Evolutionary conservation across 768 basidiomycete genomes (phyloP).

Genomic region (Daedaleopsis sinensis): DNA sequence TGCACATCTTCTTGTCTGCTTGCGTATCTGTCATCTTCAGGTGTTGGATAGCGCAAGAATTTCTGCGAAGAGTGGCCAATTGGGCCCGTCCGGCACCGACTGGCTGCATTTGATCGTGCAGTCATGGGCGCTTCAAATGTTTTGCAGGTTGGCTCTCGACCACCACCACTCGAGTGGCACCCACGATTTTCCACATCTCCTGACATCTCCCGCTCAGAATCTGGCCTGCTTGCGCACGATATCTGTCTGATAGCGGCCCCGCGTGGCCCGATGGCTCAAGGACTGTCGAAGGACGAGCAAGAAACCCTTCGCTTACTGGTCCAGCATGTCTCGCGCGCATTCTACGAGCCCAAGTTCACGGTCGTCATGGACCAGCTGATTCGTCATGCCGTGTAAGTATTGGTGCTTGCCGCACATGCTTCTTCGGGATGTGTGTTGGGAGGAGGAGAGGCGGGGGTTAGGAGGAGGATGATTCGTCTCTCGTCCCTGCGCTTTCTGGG

Average conservation of each 20-base stretch:
- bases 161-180: constrained; percentile 1
- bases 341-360: constrained; percentile 92
- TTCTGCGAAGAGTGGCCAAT: too few species aligned
- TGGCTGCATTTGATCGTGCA: neutral
- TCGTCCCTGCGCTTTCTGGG: constrained; percentile 21
- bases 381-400: constrained; percentile 91
- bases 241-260: neutral
- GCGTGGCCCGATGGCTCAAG: constrained; percentile 31
- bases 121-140: neutral
- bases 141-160: constrained; percentile 7
- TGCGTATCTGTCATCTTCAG: too few species aligned
- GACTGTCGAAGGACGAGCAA: constrained; percentile 71
- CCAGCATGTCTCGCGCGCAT: constrained; percentile 90
- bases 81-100: too few species aligned
- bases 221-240: neutral
- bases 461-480: constrained; percentile 10
- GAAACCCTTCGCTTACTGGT: constrained; percentile 85
- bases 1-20: too few species aligned
- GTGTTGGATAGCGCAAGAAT: too few species aligned
- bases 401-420: constrained; percentile 22
- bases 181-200: neutral
- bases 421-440: constrained; percentile 15
- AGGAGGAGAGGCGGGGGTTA: constrained; percentile 9
- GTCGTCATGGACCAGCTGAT: constrained; percentile 95
- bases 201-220: neutral